These are phyloP conservation scores for Claviceps pazoutovae DNA, from an alignment of 2,329 filamentous ascomycete species.

Conservation along the genomic window DNA sequence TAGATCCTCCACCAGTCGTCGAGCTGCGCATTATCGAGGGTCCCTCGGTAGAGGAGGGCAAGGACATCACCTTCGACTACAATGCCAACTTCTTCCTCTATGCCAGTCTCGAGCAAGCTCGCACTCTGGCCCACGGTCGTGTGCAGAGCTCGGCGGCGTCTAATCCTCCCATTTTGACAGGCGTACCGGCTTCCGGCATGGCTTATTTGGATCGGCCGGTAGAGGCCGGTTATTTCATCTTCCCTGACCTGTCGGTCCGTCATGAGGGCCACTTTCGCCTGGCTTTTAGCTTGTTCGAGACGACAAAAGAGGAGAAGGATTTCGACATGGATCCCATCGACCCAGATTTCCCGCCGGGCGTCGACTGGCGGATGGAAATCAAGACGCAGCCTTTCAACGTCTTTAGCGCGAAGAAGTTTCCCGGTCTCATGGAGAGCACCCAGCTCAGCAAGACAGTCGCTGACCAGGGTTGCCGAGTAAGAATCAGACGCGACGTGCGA, in stretches of 20 bases:
- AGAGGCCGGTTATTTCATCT: slow-evolving; percentile 84
- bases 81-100: slow-evolving; percentile 97
- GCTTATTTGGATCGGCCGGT: slow-evolving; percentile 82
- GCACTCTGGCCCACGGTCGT: slow-evolving; percentile 69
- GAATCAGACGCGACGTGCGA: slow-evolving; percentile 84
- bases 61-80: slow-evolving; percentile 76
- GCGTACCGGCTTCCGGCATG: slow-evolving; percentile 89
- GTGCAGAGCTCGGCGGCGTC: slow-evolving; percentile 52
- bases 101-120: slow-evolving; percentile 76
- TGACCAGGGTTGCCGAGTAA: slow-evolving; percentile 91
- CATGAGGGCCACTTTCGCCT: slow-evolving; percentile 91
- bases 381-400: slow-evolving; percentile 79
- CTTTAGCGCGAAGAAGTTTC: slow-evolving; percentile 97
- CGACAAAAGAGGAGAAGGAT: slow-evolving; percentile 75
- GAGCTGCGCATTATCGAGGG: slow-evolving; percentile 78
- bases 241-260: slow-evolving; percentile 88
- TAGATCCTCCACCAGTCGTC: slow-evolving; percentile 89
- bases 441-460: slow-evolving; percentile 78
- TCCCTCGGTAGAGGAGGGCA: slow-evolving; percentile 41
- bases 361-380: slow-evolving; percentile 80
- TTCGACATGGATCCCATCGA: slow-evolving; percentile 42
- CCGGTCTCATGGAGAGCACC: slow-evolving; percentile 82
- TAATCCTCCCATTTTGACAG: slow-evolving; percentile 74
- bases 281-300: slow-evolving; percentile 85
- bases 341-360: slow-evolving; percentile 35